These are phyloP conservation scores for Cryptosporidium sp. DNA, from an alignment of 169 alveolate species.

Conservation along the genomic window DNA sequence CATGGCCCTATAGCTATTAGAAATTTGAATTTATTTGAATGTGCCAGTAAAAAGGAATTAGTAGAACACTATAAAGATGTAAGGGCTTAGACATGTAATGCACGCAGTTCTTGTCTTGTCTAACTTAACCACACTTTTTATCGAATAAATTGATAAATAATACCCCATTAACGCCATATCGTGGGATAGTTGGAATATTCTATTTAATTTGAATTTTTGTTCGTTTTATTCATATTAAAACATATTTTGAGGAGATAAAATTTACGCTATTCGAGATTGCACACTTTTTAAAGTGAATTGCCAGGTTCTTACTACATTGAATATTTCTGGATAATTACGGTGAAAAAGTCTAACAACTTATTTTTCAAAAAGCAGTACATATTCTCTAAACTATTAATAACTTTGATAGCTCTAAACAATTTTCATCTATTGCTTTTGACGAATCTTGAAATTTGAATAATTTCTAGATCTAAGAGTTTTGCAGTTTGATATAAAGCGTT, in stretches of 20 bases:
- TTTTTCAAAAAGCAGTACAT: neutral
- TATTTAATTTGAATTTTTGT: neutral
- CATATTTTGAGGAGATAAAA: neutral
- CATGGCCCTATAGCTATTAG: neutral
- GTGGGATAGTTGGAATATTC: slow-evolving; percentile 31
- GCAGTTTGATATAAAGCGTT: neutral
- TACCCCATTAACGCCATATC: neutral
- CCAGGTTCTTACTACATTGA: neutral
- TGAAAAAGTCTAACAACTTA: neutral
- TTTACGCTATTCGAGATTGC: neutral
- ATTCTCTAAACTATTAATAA: neutral
- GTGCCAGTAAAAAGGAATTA: neutral
- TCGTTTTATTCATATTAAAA: neutral
- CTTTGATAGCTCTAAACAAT: neutral
- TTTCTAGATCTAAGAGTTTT: neutral
- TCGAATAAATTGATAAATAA: neutral
- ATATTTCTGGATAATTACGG: neutral
- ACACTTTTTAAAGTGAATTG: slow-evolving; percentile 3
- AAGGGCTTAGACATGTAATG: slow-evolving; percentile 59
- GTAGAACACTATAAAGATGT: neutral
- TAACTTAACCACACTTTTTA: slow-evolving; percentile 56
- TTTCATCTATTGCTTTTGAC: neutral
- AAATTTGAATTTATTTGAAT: neutral
- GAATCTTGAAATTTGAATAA: neutral
- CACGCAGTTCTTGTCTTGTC: slow-evolving; percentile 78